Percentiles rank a stretch among this genome's conserved stretches.
Evolutionary conservation across 2,329 filamentous ascomycete genomes (phyloP).

Genomic region (Colletotrichum coccodes): DNA sequence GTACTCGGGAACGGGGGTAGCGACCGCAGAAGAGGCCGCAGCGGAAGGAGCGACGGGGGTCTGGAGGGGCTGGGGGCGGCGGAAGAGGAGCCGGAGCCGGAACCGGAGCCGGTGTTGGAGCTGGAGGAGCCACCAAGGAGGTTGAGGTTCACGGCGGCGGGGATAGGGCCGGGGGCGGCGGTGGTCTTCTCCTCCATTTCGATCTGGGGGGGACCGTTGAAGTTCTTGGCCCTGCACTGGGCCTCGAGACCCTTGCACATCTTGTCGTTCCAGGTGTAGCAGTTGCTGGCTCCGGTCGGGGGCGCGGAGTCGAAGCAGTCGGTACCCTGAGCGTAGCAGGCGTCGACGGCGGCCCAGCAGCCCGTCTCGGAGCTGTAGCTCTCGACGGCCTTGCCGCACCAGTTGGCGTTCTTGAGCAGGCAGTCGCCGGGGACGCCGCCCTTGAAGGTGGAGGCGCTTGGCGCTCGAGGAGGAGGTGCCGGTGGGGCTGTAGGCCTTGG

Average conservation of each 20-base stretch:
- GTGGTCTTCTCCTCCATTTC: slow-evolving; percentile 46
- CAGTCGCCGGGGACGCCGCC: slow-evolving; percentile 66
- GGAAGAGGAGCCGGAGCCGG: neutral
- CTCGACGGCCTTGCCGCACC: slow-evolving; percentile 73
- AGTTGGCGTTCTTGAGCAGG: slow-evolving; percentile 76
- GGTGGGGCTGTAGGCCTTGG: slow-evolving; percentile 59
- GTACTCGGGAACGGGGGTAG: neutral
- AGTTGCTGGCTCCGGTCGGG: slow-evolving; percentile 68
- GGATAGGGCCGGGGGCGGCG: slow-evolving; percentile 45
- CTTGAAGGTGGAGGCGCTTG: slow-evolving; percentile 39
- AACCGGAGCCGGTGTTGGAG: neutral
- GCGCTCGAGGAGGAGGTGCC: slow-evolving; percentile 13
- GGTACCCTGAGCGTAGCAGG: slow-evolving; percentile 68
- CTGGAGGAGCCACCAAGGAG: slow-evolving; percentile 22
- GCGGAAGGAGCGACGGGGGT: neutral
- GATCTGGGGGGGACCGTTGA: slow-evolving; percentile 58
- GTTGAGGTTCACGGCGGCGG: slow-evolving; percentile 38
- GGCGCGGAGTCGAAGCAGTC: slow-evolving; percentile 69
- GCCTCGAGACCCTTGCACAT: slow-evolving; percentile 65
- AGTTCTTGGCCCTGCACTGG: slow-evolving; percentile 53
- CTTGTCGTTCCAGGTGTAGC: slow-evolving; percentile 65
- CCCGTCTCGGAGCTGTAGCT: slow-evolving; percentile 63
- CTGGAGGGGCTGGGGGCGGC: slow-evolving; percentile 1
- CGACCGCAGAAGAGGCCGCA: neutral
- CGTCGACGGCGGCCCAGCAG: slow-evolving; percentile 67